Evolutionary conservation across 2,329 filamentous ascomycete species (phyloP).

Genomic region (Fusarium virguliforme): DNA sequence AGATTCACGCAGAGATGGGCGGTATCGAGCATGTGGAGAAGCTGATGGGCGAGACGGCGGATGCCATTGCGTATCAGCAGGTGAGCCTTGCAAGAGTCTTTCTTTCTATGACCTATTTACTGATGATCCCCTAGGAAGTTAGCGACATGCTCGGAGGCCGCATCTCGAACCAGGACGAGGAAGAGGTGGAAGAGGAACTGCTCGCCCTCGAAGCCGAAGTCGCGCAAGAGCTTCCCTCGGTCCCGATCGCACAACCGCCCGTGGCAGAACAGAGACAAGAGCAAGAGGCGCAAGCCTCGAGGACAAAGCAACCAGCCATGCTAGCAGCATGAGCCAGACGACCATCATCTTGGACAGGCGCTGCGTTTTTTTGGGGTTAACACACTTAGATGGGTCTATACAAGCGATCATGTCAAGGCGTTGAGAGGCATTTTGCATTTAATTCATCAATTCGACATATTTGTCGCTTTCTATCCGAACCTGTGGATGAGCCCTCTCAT

Average conservation of each 20-base stretch:
- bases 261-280: conserved; percentile 42
- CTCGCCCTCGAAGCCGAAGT: conserved; percentile 78
- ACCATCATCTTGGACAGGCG: conserved; percentile 25
- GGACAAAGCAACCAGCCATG: conserved; percentile 58
- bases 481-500: conserved; percentile 82
- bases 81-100: conserved; percentile 60
- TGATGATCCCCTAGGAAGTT: conserved; percentile 76
- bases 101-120: conserved; percentile 1
- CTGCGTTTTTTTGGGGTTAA: conserved; percentile 40
- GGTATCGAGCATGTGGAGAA: conserved; percentile 95
- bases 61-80: conserved; percentile 92
- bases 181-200: conserved; percentile 97
- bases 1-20: conserved; percentile 97
- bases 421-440: conserved; percentile 45
- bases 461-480: conserved; percentile 67
- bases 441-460: conserved; percentile 28
- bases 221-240: conserved; percentile 51
- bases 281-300: conserved; percentile 43
- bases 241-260: conserved; percentile 56
- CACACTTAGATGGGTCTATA: conserved; percentile 46
- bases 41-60: conserved; percentile 92
- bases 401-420: conserved; percentile 49
- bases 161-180: conserved; percentile 95
- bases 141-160: conserved; percentile 90
- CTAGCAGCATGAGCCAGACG: conserved; percentile 52